A percentile compares a stretch with the other conserved stretches of the same genome.
Conservation (phyloP, 805 yeast genomes). For the Pichia eremophila region DNA sequence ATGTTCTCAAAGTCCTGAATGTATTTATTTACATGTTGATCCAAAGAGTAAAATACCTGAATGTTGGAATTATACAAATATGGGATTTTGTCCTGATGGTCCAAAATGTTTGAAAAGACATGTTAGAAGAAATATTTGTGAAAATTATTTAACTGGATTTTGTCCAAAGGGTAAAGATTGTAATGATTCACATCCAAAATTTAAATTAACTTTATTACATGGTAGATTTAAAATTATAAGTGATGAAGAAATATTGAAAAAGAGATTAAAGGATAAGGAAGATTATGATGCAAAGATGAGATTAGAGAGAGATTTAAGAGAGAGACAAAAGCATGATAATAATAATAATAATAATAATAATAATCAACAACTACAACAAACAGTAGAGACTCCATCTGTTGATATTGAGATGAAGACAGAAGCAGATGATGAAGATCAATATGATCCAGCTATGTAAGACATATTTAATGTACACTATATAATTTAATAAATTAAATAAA, state of each 20-base stretch:
- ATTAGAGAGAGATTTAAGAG: conserved; percentile 4
- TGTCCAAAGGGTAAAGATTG: conserved; percentile 85
- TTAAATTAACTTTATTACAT: conserved; percentile 36
- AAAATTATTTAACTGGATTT: conserved; percentile 76
- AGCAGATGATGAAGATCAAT: not conserved
- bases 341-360: no score
- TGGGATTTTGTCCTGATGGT: conserved; percentile 90
- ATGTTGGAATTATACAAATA: conserved; percentile 66
- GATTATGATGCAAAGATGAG: conserved; percentile 1
- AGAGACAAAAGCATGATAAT: not conserved
- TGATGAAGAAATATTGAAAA: conserved; percentile 29
- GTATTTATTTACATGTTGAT: conserved; percentile 85
- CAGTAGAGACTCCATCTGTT: no score
- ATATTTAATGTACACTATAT: no score
- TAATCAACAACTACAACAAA: no score
- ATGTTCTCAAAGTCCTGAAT: conserved; percentile 90
- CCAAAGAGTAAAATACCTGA: conserved; percentile 84
- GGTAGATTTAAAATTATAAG: conserved; percentile 36
- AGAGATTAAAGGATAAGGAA: conserved; percentile 14
- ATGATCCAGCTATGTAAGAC: not conserved
- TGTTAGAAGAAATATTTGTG: conserved; percentile 66
- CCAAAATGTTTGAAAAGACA: conserved; percentile 80
- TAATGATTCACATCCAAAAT: conserved; percentile 76
- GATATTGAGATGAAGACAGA: not conserved
- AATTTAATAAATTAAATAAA: no score